Conservation (phyloP, 345 rosid species). For the Boechera stricta region DNA sequence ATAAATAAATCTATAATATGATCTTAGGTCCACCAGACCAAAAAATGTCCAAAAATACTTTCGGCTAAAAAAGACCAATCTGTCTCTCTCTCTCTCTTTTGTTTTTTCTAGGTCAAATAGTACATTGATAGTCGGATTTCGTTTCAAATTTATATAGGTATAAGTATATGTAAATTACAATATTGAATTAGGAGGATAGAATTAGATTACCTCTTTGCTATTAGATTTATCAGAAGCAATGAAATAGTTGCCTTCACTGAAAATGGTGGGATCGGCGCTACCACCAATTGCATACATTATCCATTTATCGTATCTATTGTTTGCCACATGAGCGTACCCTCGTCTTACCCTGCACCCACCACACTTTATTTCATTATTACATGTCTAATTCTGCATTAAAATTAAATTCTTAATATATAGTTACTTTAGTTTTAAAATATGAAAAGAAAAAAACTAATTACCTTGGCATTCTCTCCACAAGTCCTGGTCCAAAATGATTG, state of each 20-base stretch:
- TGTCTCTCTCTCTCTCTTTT: neutral
- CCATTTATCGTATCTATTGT: slow-evolving; percentile 93
- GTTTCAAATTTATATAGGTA: neutral
- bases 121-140: neutral
- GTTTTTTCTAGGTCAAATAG: neutral
- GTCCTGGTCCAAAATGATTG: slow-evolving; percentile 85
- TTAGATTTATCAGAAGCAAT: slow-evolving; percentile 57
- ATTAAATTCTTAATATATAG: neutral
- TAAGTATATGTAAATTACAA: neutral
- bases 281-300: slow-evolving; percentile 96
- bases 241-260: slow-evolving; percentile 91
- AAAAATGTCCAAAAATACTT: neutral
- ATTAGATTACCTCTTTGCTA: slow-evolving; percentile 62
- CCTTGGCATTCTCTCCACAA: slow-evolving; percentile 96
- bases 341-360: slow-evolving; percentile 59
- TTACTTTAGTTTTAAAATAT: neutral
- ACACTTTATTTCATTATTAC: neutral
- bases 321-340: slow-evolving; percentile 93
- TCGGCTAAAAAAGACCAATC: neutral
- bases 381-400: neutral
- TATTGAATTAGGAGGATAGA: neutral
- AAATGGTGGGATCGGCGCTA: slow-evolving; percentile 87
- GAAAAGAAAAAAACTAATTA: slow-evolving; percentile 19
- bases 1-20: neutral
- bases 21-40: neutral